Evolutionary conservation across 768 basidiomycete genomes (phyloP).

Genomic region (Hygrophorus russula): DNA sequence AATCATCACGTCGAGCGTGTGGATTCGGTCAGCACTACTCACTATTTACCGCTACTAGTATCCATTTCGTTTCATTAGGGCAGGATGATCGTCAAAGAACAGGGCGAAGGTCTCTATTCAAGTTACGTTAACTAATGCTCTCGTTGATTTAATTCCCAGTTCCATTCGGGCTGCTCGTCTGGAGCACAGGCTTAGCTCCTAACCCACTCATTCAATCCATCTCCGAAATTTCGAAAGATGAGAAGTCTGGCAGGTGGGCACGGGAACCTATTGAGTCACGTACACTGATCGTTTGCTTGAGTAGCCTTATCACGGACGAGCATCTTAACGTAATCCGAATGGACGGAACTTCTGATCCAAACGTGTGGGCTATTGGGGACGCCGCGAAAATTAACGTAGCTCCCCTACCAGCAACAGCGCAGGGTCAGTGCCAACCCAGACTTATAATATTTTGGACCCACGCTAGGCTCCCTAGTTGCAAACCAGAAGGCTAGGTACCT

Average conservation of each 20-base stretch:
- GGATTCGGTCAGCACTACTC: constrained; percentile 32
- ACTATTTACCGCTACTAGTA: background rate
- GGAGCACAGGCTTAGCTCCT: constrained; percentile 78
- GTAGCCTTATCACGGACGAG: constrained; percentile 35
- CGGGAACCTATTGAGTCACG: background rate
- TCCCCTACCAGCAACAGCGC: constrained; percentile 74
- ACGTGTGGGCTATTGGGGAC: constrained; percentile 81
- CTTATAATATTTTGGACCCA: background rate
- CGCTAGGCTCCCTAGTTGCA: constrained; percentile 37
- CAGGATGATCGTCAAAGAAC: constrained; percentile 58
- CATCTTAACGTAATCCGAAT: constrained; percentile 49
- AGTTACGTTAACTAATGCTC: constrained; percentile 5
- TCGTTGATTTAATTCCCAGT: constrained; percentile 28
- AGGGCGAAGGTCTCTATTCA: constrained; percentile 45
- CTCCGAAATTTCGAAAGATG: constrained; percentile 47
- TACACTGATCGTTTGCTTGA: constrained; percentile 1
- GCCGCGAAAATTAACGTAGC: constrained; percentile 47
- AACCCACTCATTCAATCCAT: constrained; percentile 68
- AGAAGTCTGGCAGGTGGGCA: constrained; percentile 40
- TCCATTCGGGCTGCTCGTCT: constrained; percentile 73
- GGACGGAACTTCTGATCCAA: constrained; percentile 42
- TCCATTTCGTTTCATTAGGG: constrained; percentile 25
- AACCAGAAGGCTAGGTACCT: constrained; percentile 68
- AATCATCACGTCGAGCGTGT: constrained; percentile 66
- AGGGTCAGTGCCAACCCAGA: constrained; percentile 32